Base-by-base conservation (phyloP, 2,329 filamentous ascomycete species). In the Paramyrothecium roridum region DNA sequence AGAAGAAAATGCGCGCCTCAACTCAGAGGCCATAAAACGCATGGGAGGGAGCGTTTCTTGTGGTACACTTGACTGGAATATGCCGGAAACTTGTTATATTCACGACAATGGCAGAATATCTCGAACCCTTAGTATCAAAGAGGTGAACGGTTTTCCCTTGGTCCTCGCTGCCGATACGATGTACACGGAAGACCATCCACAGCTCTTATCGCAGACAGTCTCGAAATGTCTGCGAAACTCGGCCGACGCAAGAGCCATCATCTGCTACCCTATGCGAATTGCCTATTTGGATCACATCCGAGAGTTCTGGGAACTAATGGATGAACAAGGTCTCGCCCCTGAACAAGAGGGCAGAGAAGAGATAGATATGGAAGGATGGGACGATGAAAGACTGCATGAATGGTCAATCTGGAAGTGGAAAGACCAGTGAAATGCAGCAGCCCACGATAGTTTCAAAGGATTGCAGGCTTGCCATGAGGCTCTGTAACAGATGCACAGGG, bases 331-430 rank as follows among this genome's bases (percentile, higher is more conserved):
- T n/a, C 30, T 51, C 4, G 17, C 40, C 3, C 26, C 26, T 21
- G 49, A 37, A 20, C 26, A 51, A 11, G 49, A 51, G 40, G 49
- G 49, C 26, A n/a, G 49, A 33, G 8, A 51, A 21, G 49, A 51
- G 3, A 51, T 51, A 19, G 49, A 51, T 19, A 19, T 20, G 17
- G 34, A 20, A 8, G 33, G 20, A 8, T 51, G 23, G 23, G 49
- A 51, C n/a, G 49, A 51, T 33, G 49, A 51, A 16, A 51, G 33
- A 20, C 10, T 51, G 8, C 49, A 51, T 20, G 49, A 51, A 40
- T 51, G 49, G 49, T n/a, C 10, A 11, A 20, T 51, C 19, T 51
- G 49, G 49, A 51, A 51, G 20, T 51, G 49, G 49, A 51, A 51
- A 20, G 30, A 34, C 30, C 22, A 40, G 17, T 51, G 40, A 30